phyloP scores from a whole-genome alignment of 805 yeast genomes.

The Metschnikowia dekortorum region DNA sequence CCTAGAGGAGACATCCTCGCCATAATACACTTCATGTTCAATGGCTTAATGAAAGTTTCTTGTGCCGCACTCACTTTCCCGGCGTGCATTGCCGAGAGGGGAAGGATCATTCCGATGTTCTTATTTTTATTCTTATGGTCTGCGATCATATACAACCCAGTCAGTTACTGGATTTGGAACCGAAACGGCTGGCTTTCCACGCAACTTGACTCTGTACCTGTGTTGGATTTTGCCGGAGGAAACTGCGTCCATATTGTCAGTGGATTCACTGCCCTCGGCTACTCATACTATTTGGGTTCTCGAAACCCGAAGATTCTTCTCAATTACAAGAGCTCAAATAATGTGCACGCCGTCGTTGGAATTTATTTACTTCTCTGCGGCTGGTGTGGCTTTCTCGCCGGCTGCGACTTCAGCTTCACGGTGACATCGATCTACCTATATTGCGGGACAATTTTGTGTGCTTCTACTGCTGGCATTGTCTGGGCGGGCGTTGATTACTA shows the following conservation, averaged over 20 bases:
- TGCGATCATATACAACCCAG: slow-evolving; percentile 37
- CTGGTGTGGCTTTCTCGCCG: slow-evolving; percentile 41
- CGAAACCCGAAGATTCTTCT: slow-evolving; percentile 35
- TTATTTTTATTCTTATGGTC: slow-evolving; percentile 39
- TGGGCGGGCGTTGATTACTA: slow-evolving; percentile 39
- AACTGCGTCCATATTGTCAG: slow-evolving; percentile 41
- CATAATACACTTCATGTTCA: slow-evolving; percentile 36
- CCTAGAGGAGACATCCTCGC: slow-evolving; percentile 37
- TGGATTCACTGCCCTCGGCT: slow-evolving; percentile 43
- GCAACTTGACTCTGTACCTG: slow-evolving; percentile 30
- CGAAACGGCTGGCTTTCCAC: slow-evolving; percentile 39
- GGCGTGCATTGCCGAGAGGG: slow-evolving; percentile 42
- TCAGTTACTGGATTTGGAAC: slow-evolving; percentile 45
- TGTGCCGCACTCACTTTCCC: slow-evolving; percentile 41
- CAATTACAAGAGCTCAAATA: slow-evolving; percentile 35
- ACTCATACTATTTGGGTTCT: slow-evolving; percentile 40
- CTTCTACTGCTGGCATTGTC: slow-evolving; percentile 30
- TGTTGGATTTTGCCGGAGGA: slow-evolving; percentile 44
- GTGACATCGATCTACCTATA: slow-evolving; percentile 27
- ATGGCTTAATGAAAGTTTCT: slow-evolving; percentile 34
- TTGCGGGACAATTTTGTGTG: slow-evolving; percentile 31
- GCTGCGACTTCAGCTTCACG: slow-evolving; percentile 40
- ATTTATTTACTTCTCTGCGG: slow-evolving; percentile 24
- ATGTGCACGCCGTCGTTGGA: slow-evolving; percentile 32
- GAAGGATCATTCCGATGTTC: slow-evolving; percentile 38